Base-by-base conservation (phyloP, 2,329 filamentous ascomycete genomes). In the Nothophaeocryptopus gaeumannii region DNA sequence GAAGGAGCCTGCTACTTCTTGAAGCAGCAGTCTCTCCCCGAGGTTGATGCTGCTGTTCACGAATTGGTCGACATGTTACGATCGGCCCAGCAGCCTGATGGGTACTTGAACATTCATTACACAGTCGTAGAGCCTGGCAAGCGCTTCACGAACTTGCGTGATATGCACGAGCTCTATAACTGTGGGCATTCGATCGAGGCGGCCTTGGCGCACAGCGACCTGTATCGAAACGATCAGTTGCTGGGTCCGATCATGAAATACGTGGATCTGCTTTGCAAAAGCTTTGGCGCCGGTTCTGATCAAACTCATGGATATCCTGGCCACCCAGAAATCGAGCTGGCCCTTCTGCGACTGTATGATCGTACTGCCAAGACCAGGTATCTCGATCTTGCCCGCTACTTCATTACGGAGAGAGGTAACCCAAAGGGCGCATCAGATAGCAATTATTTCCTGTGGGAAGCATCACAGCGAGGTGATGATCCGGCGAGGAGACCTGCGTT, bases 131-230 rank as follows among this genome's bases (percentile, higher is more conserved):
- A 79, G 37, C 79, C 78, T 0, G 72, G 67, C 0, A 76, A 77
- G 44, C 64, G 80, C 8, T 84, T 79, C 69, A 74, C 77, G 0
- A 84, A 84, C 56, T 54, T 85, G 7, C 66, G 79, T 40, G 82
- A 85, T 63, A 74, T 82, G 67, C 81, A 84, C 66, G 81, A 84
- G 63, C 64, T 85, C 71, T 80, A 83, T 60, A 83, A 83, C 54
- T 76, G 75, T 8, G 81, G 82, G 0, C 81, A 85, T 63, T 66
- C 85, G 9, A 81, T 83, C 40, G 81, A 84, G 64, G 81, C 75
- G 1, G 80, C 80, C 2, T 64, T 84, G 3, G 79, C 80, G 0
- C 80, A 84, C 51, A 64, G 72, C n/a, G 65, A 74, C 2, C 70
- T 76, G 36, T 82, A 78, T 59, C 67, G 72, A 29, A 81, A 80